Base-by-base conservation (phyloP, 805 yeast species). In the Saturnispora kantuleensis region DNA sequence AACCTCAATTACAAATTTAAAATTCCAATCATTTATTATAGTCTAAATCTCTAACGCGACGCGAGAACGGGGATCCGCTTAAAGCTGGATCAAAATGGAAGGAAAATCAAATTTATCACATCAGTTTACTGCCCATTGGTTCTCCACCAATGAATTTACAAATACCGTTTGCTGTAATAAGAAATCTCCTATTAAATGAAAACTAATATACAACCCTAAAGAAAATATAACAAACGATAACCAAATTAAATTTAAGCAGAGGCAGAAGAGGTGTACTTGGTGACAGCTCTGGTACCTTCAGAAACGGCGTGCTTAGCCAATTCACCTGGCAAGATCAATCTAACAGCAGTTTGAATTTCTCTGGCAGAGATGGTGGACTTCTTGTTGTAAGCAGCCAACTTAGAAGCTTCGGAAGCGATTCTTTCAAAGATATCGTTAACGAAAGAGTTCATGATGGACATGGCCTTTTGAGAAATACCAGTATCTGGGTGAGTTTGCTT, bases 401-500 rank as follows among this genome's bases (percentile, higher is more conserved):
- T 90, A 57, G 97, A 89, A 61, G 97, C 96, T 76, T 89, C 97
- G 61, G 90, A 72, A 60, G 97, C 97, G 62, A 90, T 84, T 78
- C 97, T 89, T 77, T 89, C 97, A 66, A 89, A 90, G 67, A 89
- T 87, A 73, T 90, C 97, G 74, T 88, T 89, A 59, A 90, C 97
- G 61, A 90, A 90, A 37, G 97, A 90, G 84, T 90, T 90, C 90
- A 90, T 82, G 70, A 90, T 90, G 56, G 96, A 87, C 96, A 90
- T 90, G 55, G 97, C 96, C 69, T 87, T 85, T 74, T 88, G 95
- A 60, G 97, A 89, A 68, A 90, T 90, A 86, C 97, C 97, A 53
- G 97, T 90, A 70, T 90, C 97, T 70, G 97, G 97, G 74, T 90
- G 97, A 52, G 97, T 89, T 79, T 90, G 97, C 74, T 89, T 89